A percentile compares a stretch with the other conserved stretches of the same genome.
Conservation (phyloP, 1,284 basidiomycete genomes). For the Irpex rosettiformis region DNA sequence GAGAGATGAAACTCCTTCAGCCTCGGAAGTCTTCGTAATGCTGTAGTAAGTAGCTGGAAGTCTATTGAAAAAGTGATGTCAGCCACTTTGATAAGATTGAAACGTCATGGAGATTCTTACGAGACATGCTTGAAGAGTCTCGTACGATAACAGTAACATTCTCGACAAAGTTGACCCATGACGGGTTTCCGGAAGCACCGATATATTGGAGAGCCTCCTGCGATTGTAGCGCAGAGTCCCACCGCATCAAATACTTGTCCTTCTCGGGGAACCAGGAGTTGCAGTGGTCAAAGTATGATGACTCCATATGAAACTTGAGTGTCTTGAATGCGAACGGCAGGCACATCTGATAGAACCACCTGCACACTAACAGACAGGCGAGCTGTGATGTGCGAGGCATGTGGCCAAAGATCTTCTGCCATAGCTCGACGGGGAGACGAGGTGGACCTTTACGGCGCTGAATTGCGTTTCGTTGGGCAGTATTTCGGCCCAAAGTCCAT, state of each 20-base stretch:
- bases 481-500: background rate
- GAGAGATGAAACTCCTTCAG: background rate
- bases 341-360: constrained; percentile 6
- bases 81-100: background rate
- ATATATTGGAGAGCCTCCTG: background rate
- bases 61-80: background rate
- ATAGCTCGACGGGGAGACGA: constrained; percentile 13
- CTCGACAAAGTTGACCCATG: background rate
- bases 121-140: background rate
- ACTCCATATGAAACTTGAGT: constrained; percentile 8
- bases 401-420: constrained; percentile 9
- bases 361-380: constrained; percentile 7
- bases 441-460: background rate
- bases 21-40: background rate
- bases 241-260: background rate
- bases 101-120: background rate
- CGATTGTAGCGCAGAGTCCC: background rate
- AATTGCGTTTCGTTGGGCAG: background rate
- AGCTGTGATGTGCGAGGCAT: constrained; percentile 7
- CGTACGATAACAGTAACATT: background rate
- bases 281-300: background rate
- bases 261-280: background rate
- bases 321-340: background rate
- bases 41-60: background rate
- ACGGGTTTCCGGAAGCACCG: background rate